These are phyloP conservation scores for Dactylis glomerata DNA, from an alignment of 176 grass and related monocot species.

Conservation along the genomic window DNA sequence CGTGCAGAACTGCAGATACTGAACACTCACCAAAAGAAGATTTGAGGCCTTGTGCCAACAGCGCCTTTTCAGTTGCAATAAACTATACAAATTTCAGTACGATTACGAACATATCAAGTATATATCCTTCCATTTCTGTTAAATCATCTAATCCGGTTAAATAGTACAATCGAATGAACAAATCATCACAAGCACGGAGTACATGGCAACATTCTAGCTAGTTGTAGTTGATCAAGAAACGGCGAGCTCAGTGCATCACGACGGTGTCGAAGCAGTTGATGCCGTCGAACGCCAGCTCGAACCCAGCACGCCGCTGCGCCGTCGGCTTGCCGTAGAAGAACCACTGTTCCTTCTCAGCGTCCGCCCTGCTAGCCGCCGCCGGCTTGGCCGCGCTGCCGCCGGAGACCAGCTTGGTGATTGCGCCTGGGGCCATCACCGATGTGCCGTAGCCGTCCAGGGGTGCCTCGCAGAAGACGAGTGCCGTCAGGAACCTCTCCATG, in stretches of 20 bases:
- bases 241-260: neutral
- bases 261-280: slow-evolving; percentile 22
- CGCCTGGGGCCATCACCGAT: neutral
- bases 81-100: no score
- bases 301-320: neutral
- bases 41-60: no score
- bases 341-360: neutral
- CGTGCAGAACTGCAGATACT: neutral
- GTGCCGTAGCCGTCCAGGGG: neutral
- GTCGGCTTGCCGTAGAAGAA: neutral
- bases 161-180: neutral
- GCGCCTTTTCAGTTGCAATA: no score
- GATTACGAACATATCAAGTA: neutral
- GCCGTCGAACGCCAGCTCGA: neutral
- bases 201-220: neutral
- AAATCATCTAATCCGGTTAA: neutral
- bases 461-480: no score
- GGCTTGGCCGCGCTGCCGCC: no score
- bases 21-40: neutral
- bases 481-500: slow-evolving; percentile 21
- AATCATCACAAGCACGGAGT: neutral
- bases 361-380: neutral
- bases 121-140: neutral
- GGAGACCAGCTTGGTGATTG: neutral
- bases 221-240: neutral